phyloP scores from a whole-genome alignment of 1,139 yeast genomes.

The Geotrichum aggregatum region DNA sequence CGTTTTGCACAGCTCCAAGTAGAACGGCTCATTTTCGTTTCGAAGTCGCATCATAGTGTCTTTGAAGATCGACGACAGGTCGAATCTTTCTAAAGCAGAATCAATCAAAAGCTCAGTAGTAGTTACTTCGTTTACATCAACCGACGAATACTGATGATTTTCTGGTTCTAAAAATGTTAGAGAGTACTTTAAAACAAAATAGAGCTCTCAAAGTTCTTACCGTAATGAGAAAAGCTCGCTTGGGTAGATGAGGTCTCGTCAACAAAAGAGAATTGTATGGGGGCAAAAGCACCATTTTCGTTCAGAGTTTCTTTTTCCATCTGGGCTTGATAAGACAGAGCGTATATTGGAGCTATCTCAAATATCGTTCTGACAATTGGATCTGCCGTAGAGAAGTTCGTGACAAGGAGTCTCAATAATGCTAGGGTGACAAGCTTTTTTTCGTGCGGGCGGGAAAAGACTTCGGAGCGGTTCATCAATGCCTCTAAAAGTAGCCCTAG shows the following conservation, averaged over 20 bases:
- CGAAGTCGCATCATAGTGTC: conserved; percentile 5
- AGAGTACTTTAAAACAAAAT: background rate
- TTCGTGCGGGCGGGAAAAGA: conserved; percentile 13
- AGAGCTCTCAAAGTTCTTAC: background rate
- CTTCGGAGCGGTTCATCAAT: conserved; percentile 5
- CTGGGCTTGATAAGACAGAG: conserved; percentile 1
- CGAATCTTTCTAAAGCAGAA: background rate
- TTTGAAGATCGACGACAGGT: background rate
- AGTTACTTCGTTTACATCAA: conserved; percentile 14
- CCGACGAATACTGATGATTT: background rate
- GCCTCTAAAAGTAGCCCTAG: background rate
- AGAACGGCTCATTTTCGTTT: conserved; percentile 3
- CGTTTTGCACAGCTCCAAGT: conserved; percentile 5
- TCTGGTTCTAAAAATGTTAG: background rate
- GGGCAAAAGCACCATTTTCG: background rate
- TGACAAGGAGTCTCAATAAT: conserved; percentile 5
- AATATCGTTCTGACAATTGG: conserved; percentile 5
- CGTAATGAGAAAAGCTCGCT: conserved; percentile 7
- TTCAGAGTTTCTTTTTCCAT: conserved; percentile 5
- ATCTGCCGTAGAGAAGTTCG: background rate
- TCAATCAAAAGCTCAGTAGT: conserved; percentile 13
- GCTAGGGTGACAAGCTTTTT: conserved; percentile 15
- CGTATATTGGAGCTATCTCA: conserved; percentile 3
- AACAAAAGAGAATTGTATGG: conserved; percentile 5
- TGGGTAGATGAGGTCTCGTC: conserved; percentile 6